phyloP scores from a whole-genome alignment of 75 land plant species.

The Sequoia sempervirens region DNA sequence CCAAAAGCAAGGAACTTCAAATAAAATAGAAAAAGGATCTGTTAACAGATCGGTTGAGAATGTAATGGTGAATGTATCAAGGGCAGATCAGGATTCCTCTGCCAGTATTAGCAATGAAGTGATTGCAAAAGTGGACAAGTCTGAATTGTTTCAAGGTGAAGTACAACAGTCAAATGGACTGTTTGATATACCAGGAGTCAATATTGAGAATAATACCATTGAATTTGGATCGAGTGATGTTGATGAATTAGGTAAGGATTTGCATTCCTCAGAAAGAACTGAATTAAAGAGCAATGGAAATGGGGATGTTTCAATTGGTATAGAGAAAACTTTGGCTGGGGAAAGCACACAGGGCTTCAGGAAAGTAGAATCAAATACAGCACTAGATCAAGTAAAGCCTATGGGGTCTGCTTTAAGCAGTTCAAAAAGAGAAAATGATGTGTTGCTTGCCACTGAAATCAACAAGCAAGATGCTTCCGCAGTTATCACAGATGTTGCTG shows the following conservation, averaged over 20 bases:
- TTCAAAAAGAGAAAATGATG: conserved; percentile 3
- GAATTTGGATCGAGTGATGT: conserved; percentile 1
- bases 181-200: background rate
- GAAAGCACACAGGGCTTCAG: conserved; percentile 1
- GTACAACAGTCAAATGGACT: background rate
- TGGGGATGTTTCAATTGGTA: background rate
- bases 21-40: background rate
- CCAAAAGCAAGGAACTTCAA: conserved; percentile 1
- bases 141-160: background rate
- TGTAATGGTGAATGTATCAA: background rate
- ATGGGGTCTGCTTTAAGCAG: background rate
- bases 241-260: background rate
- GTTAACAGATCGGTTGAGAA: conserved; percentile 3
- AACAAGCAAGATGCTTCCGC: background rate
- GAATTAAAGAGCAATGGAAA: conserved; percentile 1
- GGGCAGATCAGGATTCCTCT: conserved; percentile 6
- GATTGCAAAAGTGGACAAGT: background rate
- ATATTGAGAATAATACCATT: background rate
- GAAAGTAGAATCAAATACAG: background rate
- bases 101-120: background rate
- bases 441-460: background rate
- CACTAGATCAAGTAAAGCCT: background rate
- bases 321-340: background rate
- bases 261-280: background rate
- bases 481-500: background rate